These are phyloP conservation scores for Hyphopichia khmerensis DNA, from an alignment of 1,139 yeast genomes.

Conservation along the genomic window DNA sequence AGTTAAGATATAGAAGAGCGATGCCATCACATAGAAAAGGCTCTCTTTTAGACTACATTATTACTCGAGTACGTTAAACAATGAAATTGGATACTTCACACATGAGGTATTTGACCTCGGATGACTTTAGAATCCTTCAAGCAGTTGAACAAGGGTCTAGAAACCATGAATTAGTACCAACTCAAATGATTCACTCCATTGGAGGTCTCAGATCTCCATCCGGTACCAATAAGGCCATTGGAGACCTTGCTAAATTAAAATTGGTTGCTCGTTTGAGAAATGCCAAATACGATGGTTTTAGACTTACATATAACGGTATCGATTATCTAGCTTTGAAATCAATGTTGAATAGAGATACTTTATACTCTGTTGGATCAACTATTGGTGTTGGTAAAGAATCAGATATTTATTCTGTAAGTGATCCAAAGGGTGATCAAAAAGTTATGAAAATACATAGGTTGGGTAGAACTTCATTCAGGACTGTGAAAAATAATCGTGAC, in stretches of 20 bases:
- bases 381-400: conserved; percentile 98
- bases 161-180: conserved; percentile 94
- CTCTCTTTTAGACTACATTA: neutral
- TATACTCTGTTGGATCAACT: conserved; percentile 79
- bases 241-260: conserved; percentile 84
- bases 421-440: conserved; percentile 58
- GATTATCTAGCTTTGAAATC: conserved; percentile 89
- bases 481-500: conserved; percentile 92
- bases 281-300: conserved; percentile 89
- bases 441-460: conserved; percentile 89
- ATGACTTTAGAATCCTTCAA: conserved; percentile 84
- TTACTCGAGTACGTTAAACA: neutral
- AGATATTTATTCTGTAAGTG: conserved; percentile 87
- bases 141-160: conserved; percentile 91
- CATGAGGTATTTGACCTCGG: conserved; percentile 88
- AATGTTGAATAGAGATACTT: conserved; percentile 67
- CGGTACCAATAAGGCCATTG: conserved; percentile 74
- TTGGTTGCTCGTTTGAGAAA: conserved; percentile 77
- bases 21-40: neutral
- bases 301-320: conserved; percentile 83
- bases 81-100: conserved; percentile 94
- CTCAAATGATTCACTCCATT: conserved; percentile 73
- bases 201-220: conserved; percentile 77
- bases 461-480: conserved; percentile 89
- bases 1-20: neutral